Percentiles rank a stretch among this genome's conserved stretches.
These are phyloP conservation scores for Coelastrella sp. DNA, from an alignment of 139 green algal genomes.

Conservation along the genomic window DNA sequence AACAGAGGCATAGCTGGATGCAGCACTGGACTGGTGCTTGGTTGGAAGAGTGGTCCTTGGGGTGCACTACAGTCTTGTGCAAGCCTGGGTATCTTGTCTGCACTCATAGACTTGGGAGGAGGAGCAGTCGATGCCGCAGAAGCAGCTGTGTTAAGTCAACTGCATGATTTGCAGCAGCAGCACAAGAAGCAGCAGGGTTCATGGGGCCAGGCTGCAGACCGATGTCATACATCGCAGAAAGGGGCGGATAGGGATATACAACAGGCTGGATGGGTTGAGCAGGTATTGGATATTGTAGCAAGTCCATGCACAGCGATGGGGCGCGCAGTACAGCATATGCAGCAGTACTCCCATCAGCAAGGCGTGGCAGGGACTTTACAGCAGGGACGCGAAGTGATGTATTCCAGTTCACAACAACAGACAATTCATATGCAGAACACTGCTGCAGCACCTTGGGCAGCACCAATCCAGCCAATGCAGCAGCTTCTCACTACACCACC, in stretches of 20 bases:
- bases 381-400: too few relatives aligned
- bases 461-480: constrained; percentile 3
- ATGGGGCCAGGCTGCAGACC: too few relatives aligned
- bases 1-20: constrained; percentile 72
- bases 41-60: constrained; percentile 54
- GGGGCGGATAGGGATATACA: too few relatives aligned
- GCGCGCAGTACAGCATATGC: constrained; percentile 1
- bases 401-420: too few relatives aligned
- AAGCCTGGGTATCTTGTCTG: constrained; percentile 49
- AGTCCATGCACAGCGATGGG: neutral
- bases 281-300: neutral
- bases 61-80: constrained; percentile 56
- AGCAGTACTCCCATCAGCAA: too few relatives aligned
- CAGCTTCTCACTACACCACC: constrained; percentile 4
- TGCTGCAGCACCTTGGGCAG: too few relatives aligned
- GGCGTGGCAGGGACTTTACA: too few relatives aligned
- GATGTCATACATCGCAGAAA: too few relatives aligned
- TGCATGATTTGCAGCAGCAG: neutral
- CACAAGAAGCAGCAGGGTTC: constrained; percentile 15
- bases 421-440: too few relatives aligned
- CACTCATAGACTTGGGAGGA: constrained; percentile 53
- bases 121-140: constrained; percentile 30
- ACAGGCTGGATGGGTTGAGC: too few relatives aligned
- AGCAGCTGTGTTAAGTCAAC: neutral
- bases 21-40: constrained; percentile 65